Evolutionary conservation across 2,329 filamentous ascomycete species (phyloP), one percentile per base, ranked within the genome.

Genomic region (Fusarium sp.): DNA sequence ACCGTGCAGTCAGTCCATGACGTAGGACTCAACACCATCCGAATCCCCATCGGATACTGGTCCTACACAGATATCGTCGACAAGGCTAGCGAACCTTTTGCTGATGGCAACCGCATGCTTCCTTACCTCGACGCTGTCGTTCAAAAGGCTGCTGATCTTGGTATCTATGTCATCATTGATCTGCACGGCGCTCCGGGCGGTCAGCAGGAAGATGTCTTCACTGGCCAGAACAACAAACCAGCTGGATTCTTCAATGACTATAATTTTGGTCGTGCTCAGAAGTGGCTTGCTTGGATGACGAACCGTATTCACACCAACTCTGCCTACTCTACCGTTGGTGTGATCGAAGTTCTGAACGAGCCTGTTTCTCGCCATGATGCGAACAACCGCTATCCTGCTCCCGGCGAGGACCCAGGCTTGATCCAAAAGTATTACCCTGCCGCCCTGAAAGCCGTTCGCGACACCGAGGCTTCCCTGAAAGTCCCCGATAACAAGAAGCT

Each of bases 11-110:
- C 72, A 3, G 72, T 74, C 4, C 71, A 74, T 37, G 71, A 74
- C 33, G 71, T 74, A 0, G 72, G 72, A 4, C 23, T 74, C 3
- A 74, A 74, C 60, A 74, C 72, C 10, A 74, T 74, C 28, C 58
- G 72, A 1, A 74, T 74, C 21, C 72, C 72, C 1, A 74, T 74
- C 4, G 71, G 72, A n/a, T 74, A 74, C 33, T 74, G 72, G 72
- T 74, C 72, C 1, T 74, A 69, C n/a, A 57, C 33, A 0, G 60
- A 57, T 6, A 74, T 74, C 3, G 71, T 74, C 3, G 72, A 74
- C n/a, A 69, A 50, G 6, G 18, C 30, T 0, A 74, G 71, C 5
- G 72, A 74, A 12, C 72, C 72, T 0, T 74, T 74, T 33, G 71
- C 72, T 0, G 71, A 74, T 15, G 72, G 71, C 0, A 32, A 72